phyloP scores from a whole-genome alignment of 495 filamentous ascomycete genomes.

The Cercophora sp. region DNA sequence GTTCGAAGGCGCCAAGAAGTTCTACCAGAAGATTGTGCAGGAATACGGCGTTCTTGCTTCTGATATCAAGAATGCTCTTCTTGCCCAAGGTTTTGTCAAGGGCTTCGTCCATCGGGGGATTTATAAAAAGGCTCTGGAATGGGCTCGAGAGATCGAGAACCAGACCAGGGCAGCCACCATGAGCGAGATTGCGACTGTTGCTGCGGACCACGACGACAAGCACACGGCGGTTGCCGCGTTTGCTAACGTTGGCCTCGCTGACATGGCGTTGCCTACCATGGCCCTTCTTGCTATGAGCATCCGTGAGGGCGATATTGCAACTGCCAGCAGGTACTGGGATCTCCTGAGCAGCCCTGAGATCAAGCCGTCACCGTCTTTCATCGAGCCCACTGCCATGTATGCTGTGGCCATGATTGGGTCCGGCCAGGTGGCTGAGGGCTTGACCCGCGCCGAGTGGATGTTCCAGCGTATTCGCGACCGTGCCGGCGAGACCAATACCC shows the following conservation, averaged over 20 bases:
- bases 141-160: constrained; percentile 51
- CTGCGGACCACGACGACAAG: constrained; percentile 76
- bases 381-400: constrained; percentile 86
- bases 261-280: constrained; percentile 63
- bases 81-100: constrained; percentile 69
- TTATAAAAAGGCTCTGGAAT: constrained; percentile 61
- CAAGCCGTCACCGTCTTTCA: constrained; percentile 59
- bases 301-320: constrained; percentile 70
- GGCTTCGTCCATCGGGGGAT: constrained; percentile 60
- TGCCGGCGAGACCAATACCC: constrained; percentile 40
- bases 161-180: constrained; percentile 32
- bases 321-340: constrained; percentile 72
- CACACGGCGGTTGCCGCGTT: constrained; percentile 67
- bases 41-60: constrained; percentile 52
- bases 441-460: constrained; percentile 74
- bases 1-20: constrained; percentile 70
- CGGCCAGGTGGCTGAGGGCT: constrained; percentile 70
- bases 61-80: constrained; percentile 63
- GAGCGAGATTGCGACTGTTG: constrained; percentile 47
- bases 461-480: constrained; percentile 70
- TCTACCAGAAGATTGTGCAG: constrained; percentile 71
- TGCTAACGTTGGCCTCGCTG: constrained; percentile 47
- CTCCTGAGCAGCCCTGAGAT: constrained; percentile 58
- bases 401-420: constrained; percentile 75
- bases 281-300: constrained; percentile 82